Evolutionary conservation across 108 stramenopile species (phyloP), one percentile per base, ranked within the genome.

Genomic region (Cyclotella atomus): DNA sequence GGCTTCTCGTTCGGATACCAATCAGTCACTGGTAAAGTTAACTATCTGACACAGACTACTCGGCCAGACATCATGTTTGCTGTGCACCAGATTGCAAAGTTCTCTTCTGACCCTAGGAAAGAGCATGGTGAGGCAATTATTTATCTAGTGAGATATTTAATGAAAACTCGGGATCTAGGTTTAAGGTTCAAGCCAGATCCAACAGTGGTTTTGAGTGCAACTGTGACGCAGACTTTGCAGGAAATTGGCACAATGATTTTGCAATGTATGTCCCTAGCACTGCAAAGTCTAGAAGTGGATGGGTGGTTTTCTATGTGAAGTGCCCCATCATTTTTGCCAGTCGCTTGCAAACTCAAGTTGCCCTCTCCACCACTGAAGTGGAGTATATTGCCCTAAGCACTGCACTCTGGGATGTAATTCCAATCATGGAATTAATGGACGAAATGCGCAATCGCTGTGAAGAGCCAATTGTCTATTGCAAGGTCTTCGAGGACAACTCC

Each of bases 171-270:
- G 6, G 19, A 17, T 20, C n/a, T 53, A n/a, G 60, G 60, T 29
- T 3, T 62, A 5, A 17, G 34, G 27, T 72, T 57, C 34, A 23
- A 43, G 16, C 60, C 38, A 17, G 49, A 61, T 36, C 44, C 43
- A 16, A 33, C 49, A 43, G 65, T 38, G 46, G 64, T 12, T 73
- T 73, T 25, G 85, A 83, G n/a, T 49, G 59, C 10, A 83, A 75
- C 23, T 77, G 53, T 17, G 81, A 83, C 65, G 81, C 85, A 2
- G 85, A 86, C 59, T 86, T 86, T 57, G 9, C 52, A 16, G 76
- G 73, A 17, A 68, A 75, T 35, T 75, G 69, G 71, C 5, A 30
- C 56, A 30, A 12, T 12, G 9, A 15, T 7, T n/a, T 52, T 41
- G 38, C 38, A 9, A 9, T 12, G 7, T 7, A 7, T 9, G 38